Conservation (phyloP, 352 stramenopile genomes). For the Phytophthora pistaciae region DNA sequence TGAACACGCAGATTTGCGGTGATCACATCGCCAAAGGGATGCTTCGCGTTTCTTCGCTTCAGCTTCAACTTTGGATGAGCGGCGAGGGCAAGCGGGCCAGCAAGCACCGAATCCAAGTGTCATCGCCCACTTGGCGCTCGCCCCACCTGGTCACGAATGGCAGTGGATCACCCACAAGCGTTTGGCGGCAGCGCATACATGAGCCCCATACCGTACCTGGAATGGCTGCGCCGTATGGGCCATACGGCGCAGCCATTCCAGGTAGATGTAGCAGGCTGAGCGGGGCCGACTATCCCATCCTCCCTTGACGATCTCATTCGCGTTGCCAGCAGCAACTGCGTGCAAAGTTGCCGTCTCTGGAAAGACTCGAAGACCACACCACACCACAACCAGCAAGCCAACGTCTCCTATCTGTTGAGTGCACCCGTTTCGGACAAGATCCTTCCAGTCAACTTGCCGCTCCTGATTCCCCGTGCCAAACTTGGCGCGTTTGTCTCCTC, state of each 20-base stretch:
- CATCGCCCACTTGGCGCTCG: not conserved
- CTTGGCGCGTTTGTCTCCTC: not conserved
- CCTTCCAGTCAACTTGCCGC: not conserved
- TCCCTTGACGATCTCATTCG: not conserved
- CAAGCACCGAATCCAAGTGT: not conserved
- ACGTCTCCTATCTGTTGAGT: too few species aligned
- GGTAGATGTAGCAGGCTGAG: not conserved
- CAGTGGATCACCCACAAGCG: not conserved
- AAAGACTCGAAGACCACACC: not conserved
- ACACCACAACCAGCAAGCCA: not conserved
- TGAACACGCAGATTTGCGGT: too few species aligned
- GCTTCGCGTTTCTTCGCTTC: too few species aligned
- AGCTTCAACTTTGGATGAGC: too few species aligned
- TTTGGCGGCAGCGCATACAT: not conserved
- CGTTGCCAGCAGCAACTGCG: not conserved
- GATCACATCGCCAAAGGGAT: too few species aligned
- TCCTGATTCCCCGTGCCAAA: not conserved
- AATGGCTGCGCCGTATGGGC: too few species aligned
- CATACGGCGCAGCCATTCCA: not conserved
- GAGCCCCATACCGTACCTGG: not conserved
- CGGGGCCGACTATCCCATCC: not conserved
- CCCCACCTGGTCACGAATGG: not conserved
- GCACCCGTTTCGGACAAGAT: constrained; percentile 2
- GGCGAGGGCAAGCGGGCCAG: not conserved
- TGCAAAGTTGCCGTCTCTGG: not conserved